Evolutionary conservation across 179 eudicot genomes (phyloP).

Genomic region (Amaranthus tricolor): DNA sequence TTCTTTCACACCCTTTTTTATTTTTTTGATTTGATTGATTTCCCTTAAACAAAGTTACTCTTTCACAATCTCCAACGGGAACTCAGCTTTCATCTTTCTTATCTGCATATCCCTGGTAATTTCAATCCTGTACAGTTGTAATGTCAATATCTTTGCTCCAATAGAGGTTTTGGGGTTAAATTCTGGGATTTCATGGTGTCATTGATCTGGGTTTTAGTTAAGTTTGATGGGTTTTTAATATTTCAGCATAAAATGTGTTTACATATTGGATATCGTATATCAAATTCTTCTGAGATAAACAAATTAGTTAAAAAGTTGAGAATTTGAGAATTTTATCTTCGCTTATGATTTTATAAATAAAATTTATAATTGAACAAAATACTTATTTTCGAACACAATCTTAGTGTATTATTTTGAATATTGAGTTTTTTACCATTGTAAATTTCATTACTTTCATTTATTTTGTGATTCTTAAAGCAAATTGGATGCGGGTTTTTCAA

Average conservation of each 20-base stretch:
- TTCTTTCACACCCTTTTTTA: background rate
- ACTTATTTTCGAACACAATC: too few relatives aligned
- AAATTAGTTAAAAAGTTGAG: background rate
- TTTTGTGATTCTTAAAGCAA: background rate
- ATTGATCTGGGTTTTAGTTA: background rate
- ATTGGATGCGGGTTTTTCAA: slow-evolving; percentile 9
- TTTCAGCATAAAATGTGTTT: background rate
- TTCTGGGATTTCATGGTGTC: background rate
- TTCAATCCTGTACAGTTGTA: background rate
- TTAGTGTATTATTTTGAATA: too few relatives aligned
- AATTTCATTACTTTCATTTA: background rate
- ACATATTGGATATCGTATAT: background rate
- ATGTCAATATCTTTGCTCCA: background rate
- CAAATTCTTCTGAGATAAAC: too few relatives aligned
- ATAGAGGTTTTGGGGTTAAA: background rate
- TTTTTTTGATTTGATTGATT: slow-evolving; percentile 10
- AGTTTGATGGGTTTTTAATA: background rate
- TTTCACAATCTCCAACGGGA: background rate
- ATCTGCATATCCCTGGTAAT: slow-evolving; percentile 20
- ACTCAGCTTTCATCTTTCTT: slow-evolving; percentile 9
- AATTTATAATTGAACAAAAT: too few relatives aligned
- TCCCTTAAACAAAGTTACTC: background rate
- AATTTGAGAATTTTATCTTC: background rate
- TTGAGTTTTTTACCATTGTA: background rate
- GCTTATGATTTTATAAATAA: too few relatives aligned